phyloP scores from a whole-genome alignment of 805 yeast species.

The Teunomyces kruisii region DNA sequence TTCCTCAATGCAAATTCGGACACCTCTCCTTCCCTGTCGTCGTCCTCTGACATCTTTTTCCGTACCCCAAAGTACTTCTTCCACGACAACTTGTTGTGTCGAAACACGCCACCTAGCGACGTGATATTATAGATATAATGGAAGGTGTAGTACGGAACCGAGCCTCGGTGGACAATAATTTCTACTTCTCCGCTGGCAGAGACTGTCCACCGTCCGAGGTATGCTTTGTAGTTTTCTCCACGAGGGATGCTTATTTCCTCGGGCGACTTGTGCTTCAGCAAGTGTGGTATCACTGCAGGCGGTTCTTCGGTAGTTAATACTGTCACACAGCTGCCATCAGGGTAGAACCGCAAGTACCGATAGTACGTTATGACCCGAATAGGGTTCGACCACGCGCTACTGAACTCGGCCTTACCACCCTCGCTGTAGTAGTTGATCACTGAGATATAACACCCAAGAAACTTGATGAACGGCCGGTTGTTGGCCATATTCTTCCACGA shows the following conservation, averaged over 20 bases:
- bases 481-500: conserved; percentile 52
- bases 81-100: conserved; percentile 77
- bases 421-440: conserved; percentile 81
- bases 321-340: conserved; percentile 72
- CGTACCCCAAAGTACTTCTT: conserved; percentile 56
- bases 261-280: conserved; percentile 31
- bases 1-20: conserved; percentile 56
- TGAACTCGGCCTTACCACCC: conserved; percentile 70
- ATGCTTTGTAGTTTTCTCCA: conserved; percentile 33
- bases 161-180: conserved; percentile 54
- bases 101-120: conserved; percentile 55
- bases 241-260: conserved; percentile 1
- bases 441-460: conserved; percentile 81
- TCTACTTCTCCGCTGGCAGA: conserved; percentile 50
- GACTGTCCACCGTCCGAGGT: conserved; percentile 58
- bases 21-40: conserved; percentile 51
- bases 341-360: conserved; percentile 77
- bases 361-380: conserved; percentile 84
- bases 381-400: conserved; percentile 70
- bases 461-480: conserved; percentile 75
- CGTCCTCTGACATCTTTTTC: conserved; percentile 34
- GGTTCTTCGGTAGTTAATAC: conserved; percentile 77
- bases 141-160: conserved; percentile 60
- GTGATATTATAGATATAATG: conserved; percentile 61
- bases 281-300: conserved; percentile 55